Evolutionary conservation across 371 early-diverging fungal species (phyloP), one percentile per base, ranked within the genome.

Genomic region (Mucor piriformis): DNA sequence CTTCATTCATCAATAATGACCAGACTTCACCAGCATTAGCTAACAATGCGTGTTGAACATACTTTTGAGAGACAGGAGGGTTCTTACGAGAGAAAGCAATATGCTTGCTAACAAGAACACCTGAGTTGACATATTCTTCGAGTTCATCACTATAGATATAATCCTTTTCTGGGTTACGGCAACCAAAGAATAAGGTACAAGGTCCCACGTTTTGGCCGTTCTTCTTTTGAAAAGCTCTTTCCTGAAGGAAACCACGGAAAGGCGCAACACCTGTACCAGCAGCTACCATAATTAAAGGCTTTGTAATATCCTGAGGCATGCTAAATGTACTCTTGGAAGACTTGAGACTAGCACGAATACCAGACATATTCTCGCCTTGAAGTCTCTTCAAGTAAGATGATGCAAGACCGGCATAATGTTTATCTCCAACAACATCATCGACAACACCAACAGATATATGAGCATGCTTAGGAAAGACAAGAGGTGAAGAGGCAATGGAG

Each of bases 111-210:
- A 57, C 55, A 1, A 96, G 69, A n/a, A 72, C 58, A 1, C 86
- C 86, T 0, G 75, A 67, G 0, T 58, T 44, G 2, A 62, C 77
- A 61, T 84, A 84, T 2, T 47, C 44, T 20, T 85, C 73, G 61
- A 88, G 85, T 64, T 94, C 92, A 3, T 81, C 70, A 0, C 66
- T 69, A 61, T 90, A 95, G 32, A 90, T 82, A 60, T 79, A 89
- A 66, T 98, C 98, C 35, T 75, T 75, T 7, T 82, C 69, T 1
- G 50, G 61, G 54, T 84, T 78, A 54, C 98, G 86, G 62, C 88
- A 92, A 13, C 97, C 97, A 71, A 92, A 90, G 77, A 95, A 90
- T 38, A 96, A 65, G 5, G 77, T 64, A 50, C 56, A 35, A 1
- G 62, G 38, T 16, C 67, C 77, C 13, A 64, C 65, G 0, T 61